Evolutionary conservation across 495 filamentous ascomycete genomes (phyloP).

Genomic region (Opeltia flavorubescens): DNA sequence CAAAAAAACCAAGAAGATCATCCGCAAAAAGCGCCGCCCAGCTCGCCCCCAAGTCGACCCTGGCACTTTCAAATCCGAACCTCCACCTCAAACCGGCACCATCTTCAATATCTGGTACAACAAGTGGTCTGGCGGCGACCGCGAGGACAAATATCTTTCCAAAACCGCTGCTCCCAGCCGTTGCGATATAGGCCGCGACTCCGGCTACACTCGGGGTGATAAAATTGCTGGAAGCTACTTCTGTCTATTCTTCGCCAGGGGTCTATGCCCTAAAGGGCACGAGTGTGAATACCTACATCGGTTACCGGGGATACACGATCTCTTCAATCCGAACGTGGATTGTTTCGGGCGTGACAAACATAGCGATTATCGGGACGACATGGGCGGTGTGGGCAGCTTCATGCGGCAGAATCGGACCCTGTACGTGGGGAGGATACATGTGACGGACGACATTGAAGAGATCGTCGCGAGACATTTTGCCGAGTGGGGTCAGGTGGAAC

Average conservation of each 20-base stretch:
- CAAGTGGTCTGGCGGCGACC: conserved; percentile 89
- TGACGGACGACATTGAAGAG: conserved; percentile 96
- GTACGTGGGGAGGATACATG: conserved; percentile 77
- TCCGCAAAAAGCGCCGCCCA: conserved; percentile 35
- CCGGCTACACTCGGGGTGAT: conserved; percentile 83
- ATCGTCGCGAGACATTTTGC: conserved; percentile 86
- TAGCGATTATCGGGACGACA: conserved; percentile 81
- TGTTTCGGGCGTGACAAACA: conserved; percentile 86
- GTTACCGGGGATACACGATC: conserved; percentile 65
- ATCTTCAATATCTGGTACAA: conserved; percentile 96
- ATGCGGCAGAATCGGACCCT: conserved; percentile 83
- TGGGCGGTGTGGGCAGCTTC: conserved; percentile 90
- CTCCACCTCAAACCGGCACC: conserved; percentile 78
- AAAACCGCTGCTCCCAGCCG: conserved; percentile 60
- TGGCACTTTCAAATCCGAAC: conserved; percentile 61
- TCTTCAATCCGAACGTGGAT: conserved; percentile 82
- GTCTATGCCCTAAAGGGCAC: conserved; percentile 68
- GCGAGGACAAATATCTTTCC: conserved; percentile 76
- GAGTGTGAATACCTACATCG: conserved; percentile 94
- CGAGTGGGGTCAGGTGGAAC: conserved; percentile 86
- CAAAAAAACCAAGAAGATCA: conserved; percentile 40
- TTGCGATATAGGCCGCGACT: conserved; percentile 70
- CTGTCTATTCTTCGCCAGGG: conserved; percentile 80
- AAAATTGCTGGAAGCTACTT: conserved; percentile 68
- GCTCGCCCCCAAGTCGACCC: conserved; percentile 70